Conservation (phyloP, 768 basidiomycete genomes). For the Flagelloscypha sp. region DNA sequence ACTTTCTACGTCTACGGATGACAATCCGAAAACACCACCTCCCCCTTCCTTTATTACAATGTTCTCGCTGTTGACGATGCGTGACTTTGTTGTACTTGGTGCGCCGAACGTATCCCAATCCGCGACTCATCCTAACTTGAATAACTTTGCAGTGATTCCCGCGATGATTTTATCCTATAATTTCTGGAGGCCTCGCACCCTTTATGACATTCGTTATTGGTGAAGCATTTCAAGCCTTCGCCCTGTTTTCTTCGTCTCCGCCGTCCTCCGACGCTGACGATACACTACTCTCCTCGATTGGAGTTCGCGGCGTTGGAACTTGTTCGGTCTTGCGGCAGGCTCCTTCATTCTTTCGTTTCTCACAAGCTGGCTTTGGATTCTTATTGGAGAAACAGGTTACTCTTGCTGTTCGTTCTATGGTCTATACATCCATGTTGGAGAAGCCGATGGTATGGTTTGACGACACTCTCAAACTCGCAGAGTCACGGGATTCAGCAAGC, state of each 20-base stretch:
- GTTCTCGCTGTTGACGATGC: too few species aligned
- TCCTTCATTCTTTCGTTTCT: constrained; percentile 66
- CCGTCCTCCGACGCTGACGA: too few species aligned
- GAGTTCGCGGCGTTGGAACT: too few species aligned
- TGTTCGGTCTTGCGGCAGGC: constrained; percentile 56
- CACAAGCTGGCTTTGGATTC: constrained; percentile 78
- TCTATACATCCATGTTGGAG: constrained; percentile 57
- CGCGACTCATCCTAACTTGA: background rate
- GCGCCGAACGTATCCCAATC: too few species aligned
- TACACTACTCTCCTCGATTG: too few species aligned
- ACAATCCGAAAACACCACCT: too few species aligned
- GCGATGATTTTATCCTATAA: constrained; percentile 54
- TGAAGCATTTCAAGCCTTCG: too few species aligned
- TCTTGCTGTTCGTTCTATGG: constrained; percentile 52
- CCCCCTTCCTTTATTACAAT: too few species aligned
- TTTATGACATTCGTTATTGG: too few species aligned
- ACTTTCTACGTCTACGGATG: too few species aligned
- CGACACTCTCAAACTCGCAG: constrained; percentile 44
- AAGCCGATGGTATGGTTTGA: constrained; percentile 93
- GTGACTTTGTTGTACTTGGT: too few species aligned
- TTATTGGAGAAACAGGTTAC: constrained; percentile 78
- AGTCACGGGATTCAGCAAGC: constrained; percentile 73
- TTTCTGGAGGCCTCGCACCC: constrained; percentile 66
- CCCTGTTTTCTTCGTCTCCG: too few species aligned
- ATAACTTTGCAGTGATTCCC: constrained; percentile 34